Conservation (phyloP, 192 early-diverging fungal genomes). For the Umbelopsis isabellina region DNA sequence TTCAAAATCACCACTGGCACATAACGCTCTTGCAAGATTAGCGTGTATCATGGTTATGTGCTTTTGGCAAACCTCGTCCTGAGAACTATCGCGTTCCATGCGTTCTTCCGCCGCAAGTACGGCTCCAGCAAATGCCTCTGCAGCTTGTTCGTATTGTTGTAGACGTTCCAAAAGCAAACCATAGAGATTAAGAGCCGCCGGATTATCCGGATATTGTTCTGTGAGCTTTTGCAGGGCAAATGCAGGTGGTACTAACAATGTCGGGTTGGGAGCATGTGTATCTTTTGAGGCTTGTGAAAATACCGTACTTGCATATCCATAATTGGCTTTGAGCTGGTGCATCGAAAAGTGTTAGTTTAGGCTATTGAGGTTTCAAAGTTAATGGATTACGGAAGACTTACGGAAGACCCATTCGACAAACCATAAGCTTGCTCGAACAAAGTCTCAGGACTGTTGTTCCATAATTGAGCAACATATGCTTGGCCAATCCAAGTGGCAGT, state of each 20-base stretch:
- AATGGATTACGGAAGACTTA: conserved; percentile 29
- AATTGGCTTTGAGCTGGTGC: conserved; percentile 62
- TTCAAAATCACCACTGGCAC: conserved; percentile 60
- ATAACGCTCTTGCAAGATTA: conserved; percentile 72
- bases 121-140: conserved; percentile 62
- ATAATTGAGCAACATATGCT: conserved; percentile 70
- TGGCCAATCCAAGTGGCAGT: conserved; percentile 85
- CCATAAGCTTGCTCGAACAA: conserved; percentile 82
- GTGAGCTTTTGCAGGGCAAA: conserved; percentile 69
- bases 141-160: conserved; percentile 66
- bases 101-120: conserved; percentile 43
- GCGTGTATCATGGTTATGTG: conserved; percentile 55
- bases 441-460: conserved; percentile 60
- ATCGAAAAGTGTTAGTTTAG: neutral
- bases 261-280: neutral
- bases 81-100: conserved; percentile 20
- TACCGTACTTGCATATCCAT: conserved; percentile 48
- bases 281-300: conserved; percentile 22
- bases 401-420: conserved; percentile 58
- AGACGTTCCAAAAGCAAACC: conserved; percentile 80
- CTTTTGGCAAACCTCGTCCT: neutral
- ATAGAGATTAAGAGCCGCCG: conserved; percentile 65
- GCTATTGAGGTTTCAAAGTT: neutral
- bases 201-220: conserved; percentile 61
- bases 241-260: conserved; percentile 50